Conservation (phyloP, 1,284 basidiomycete species). For the Leccinum glutinopallens region DNA sequence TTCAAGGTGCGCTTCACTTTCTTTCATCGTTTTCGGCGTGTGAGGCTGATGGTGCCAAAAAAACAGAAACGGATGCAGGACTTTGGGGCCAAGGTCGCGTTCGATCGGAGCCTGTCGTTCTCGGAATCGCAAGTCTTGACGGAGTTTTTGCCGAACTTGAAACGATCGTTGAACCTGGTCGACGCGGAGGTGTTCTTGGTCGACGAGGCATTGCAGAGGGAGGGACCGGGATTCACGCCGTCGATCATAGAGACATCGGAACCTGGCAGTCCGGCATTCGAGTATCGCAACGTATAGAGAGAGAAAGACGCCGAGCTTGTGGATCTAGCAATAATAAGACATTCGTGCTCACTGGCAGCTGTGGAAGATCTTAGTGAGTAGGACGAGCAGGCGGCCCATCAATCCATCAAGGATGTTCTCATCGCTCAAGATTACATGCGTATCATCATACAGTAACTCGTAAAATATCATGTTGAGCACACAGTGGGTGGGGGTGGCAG, state of each 20-base stretch:
- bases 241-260: not conserved
- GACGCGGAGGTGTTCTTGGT: conserved; percentile 47
- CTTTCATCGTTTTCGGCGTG: conserved; percentile 20
- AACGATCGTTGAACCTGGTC: conserved; percentile 77
- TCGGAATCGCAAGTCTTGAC: conserved; percentile 80
- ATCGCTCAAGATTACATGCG: too few relatives aligned
- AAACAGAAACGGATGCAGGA: conserved; percentile 80
- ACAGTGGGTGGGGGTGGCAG: too few relatives aligned
- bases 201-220: conserved; percentile 54
- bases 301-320: not conserved
- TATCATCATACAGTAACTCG: too few relatives aligned
- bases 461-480: too few relatives aligned
- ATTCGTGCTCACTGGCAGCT: too few relatives aligned
- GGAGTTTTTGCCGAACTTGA: conserved; percentile 81
- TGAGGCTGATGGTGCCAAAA: not conserved
- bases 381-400: too few relatives aligned
- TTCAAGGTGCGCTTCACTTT: conserved; percentile 70
- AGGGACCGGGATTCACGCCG: conserved; percentile 46
- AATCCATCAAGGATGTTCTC: too few relatives aligned
- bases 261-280: not conserved
- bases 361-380: too few relatives aligned
- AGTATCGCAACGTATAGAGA: not conserved
- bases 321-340: too few relatives aligned
- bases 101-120: conserved; percentile 88
- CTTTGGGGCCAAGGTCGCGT: conserved; percentile 79